Evolutionary conservation across 2,329 filamentous ascomycete genomes (phyloP).

Genomic region (Xylaria sp.): DNA sequence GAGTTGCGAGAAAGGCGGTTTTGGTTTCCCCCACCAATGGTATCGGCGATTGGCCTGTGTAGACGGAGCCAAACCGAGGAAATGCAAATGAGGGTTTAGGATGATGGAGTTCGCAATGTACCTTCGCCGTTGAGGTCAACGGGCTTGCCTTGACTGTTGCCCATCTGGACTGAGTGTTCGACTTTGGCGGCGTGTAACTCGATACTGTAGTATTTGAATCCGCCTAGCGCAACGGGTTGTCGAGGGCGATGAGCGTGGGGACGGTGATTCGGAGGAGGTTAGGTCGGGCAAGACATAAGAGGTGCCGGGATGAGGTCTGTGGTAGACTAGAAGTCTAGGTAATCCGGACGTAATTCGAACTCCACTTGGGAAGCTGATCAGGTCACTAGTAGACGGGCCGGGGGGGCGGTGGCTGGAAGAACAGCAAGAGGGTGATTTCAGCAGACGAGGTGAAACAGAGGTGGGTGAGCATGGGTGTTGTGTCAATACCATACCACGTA

Average conservation of each 20-base stretch:
- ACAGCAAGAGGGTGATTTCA: conserved; percentile 14
- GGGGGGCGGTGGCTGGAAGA: conserved; percentile 19
- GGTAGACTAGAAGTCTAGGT: conserved; percentile 12
- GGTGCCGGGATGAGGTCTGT: background rate
- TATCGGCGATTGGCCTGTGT: no score
- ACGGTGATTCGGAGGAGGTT: conserved; percentile 6
- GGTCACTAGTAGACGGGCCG: conserved; percentile 17
- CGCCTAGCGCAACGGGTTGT: conserved; percentile 5
- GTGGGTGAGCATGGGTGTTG: conserved; percentile 29
- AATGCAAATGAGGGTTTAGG: background rate
- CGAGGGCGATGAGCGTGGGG: conserved; percentile 4
- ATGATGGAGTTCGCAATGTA: conserved; percentile 52
- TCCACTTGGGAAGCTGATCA: conserved; percentile 30
- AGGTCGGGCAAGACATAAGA: conserved; percentile 28
- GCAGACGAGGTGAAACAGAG: conserved; percentile 25
- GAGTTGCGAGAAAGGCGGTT: no score
- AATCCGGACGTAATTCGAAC: no score
- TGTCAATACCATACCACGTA: conserved; percentile 28
- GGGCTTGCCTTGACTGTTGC: conserved; percentile 93
- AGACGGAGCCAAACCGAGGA: background rate
- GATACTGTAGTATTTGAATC: background rate
- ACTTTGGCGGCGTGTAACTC: conserved; percentile 17
- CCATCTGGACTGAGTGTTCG: conserved; percentile 62
- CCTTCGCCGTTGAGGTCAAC: conserved; percentile 92
- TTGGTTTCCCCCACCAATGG: no score